Evolutionary conservation across 2,329 filamentous ascomycete species (phyloP).

Genomic region (Epichloe festucae): DNA sequence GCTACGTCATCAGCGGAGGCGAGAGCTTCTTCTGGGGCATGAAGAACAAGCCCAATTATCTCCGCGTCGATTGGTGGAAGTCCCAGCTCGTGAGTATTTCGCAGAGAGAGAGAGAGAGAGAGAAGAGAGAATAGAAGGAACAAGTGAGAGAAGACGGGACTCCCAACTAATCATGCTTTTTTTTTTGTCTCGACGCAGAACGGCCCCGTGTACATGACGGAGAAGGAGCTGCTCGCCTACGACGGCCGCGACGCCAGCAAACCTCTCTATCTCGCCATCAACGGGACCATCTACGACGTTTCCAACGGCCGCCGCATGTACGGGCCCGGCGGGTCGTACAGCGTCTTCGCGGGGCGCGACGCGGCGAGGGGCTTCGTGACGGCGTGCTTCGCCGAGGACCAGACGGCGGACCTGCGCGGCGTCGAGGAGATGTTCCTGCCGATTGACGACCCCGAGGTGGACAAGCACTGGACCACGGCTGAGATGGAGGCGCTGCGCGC

Average conservation of each 20-base stretch:
- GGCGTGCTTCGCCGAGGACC: slow-evolving; percentile 79
- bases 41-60: slow-evolving; percentile 48
- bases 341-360: slow-evolving; percentile 76
- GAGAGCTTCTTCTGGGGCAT: slow-evolving; percentile 57
- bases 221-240: slow-evolving; percentile 58
- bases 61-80: slow-evolving; percentile 45
- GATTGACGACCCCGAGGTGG: slow-evolving; percentile 47
- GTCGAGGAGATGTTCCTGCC: slow-evolving; percentile 76
- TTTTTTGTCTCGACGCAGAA: slow-evolving; percentile 20
- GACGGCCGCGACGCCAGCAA: slow-evolving; percentile 62
- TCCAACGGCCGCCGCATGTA: slow-evolving; percentile 56
- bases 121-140: neutral
- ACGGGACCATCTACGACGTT: slow-evolving; percentile 78
- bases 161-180: neutral
- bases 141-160: neutral
- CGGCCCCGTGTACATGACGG: slow-evolving; percentile 58
- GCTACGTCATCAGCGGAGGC: slow-evolving; percentile 62
- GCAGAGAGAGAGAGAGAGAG: neutral
- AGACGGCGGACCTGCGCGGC: slow-evolving; percentile 71
- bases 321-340: slow-evolving; percentile 75
- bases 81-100: slow-evolving; percentile 41
- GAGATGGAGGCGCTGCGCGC: slow-evolving; percentile 42
- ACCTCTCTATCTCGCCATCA: slow-evolving; percentile 84
- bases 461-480: slow-evolving; percentile 41
- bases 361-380: slow-evolving; percentile 84